Evolutionary conservation across 2,329 filamentous ascomycete genomes (phyloP).

Genomic region (Fusarium liriodendri): DNA sequence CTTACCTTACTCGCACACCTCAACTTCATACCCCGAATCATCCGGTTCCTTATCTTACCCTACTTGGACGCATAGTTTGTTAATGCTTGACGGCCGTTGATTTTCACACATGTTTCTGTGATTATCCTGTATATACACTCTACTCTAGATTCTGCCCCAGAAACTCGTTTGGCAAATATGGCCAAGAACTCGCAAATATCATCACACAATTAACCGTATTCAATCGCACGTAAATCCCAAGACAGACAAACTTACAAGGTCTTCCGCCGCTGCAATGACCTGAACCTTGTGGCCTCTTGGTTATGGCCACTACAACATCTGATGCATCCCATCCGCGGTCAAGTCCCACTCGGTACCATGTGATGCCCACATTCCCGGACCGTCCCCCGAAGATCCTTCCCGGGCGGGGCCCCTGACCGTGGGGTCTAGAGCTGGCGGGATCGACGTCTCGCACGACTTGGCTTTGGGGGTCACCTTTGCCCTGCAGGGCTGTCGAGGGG

Average conservation of each 20-base stretch:
- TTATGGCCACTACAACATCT: slow-evolving; percentile 14
- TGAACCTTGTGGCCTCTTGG: slow-evolving; percentile 23
- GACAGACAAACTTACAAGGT: slow-evolving; percentile 57
- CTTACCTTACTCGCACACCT: background rate
- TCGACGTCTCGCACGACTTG: slow-evolving; percentile 44
- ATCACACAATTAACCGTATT: slow-evolving; percentile 57
- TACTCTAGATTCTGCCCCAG: slow-evolving; percentile 46
- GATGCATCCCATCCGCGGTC: slow-evolving; percentile 2
- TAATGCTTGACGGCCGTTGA: slow-evolving; percentile 5
- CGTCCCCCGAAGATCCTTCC: slow-evolving; percentile 44
- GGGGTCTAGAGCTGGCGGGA: slow-evolving; percentile 33
- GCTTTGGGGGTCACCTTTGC: slow-evolving; percentile 17
- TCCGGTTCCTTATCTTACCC: background rate
- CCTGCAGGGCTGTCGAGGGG: background rate
- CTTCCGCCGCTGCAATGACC: slow-evolving; percentile 44
- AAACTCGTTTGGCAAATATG: slow-evolving; percentile 56
- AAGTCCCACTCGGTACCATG: background rate
- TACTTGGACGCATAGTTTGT: background rate
- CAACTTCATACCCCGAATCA: background rate
- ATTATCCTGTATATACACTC: background rate
- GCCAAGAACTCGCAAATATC: slow-evolving; percentile 56
- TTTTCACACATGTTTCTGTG: background rate
- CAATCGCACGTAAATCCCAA: slow-evolving; percentile 53
- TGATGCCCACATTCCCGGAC: slow-evolving; percentile 27
- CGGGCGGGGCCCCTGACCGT: slow-evolving; percentile 38